Evolutionary conservation across 179 eudicot species (phyloP), one percentile per base, ranked within the genome.

Genomic region (Beta lomatogona): DNA sequence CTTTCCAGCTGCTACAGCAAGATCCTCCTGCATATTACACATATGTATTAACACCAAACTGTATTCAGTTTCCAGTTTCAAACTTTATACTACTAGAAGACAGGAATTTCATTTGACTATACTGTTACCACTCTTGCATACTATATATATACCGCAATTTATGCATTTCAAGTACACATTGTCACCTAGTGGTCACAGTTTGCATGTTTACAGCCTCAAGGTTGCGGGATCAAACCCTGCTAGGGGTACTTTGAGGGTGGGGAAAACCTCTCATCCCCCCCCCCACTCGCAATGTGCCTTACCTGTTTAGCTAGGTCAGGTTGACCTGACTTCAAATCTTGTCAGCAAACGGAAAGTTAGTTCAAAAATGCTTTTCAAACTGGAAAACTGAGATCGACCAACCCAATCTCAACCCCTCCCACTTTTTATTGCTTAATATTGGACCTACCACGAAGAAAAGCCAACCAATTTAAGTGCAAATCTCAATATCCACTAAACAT

Each of bases 1-100:
- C 82, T 93, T 92, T 70, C 85, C 91, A 71, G 94, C 95, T 44
- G 94, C 97, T 21, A 80, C 85, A 63, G 87, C 91, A 15, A 92
- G 81, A 81, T 92, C 94, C 79, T 88, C 93, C 95, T 92, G 90
- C 82, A 85, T 76, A 59, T 53, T 14, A 50, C 60, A 22, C 16
- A 28, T 71, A 13, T 67, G 36, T 15, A 41, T 82, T 77, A 52
- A 21, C 46, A 66, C 15, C 31, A 19, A 18, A n/a, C 55, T 8
- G 4, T 36, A 8, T 16, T 1, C 11, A 44, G 9, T 44, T 45
- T 41, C 2, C 46, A 22, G 59, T 14, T 55, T 8, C 5, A 16
- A n/a, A 48, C 7, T 48, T 48, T 5, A n/a, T 60, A 8, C 19
- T 60, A n/a, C 0, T 18, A n/a, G 9, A 55, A 3, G 14, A 11